Percentiles rank a stretch among this genome's conserved stretches.
Conservation (phyloP, 768 basidiomycete species). For the Tephrocybe sp. region DNA sequence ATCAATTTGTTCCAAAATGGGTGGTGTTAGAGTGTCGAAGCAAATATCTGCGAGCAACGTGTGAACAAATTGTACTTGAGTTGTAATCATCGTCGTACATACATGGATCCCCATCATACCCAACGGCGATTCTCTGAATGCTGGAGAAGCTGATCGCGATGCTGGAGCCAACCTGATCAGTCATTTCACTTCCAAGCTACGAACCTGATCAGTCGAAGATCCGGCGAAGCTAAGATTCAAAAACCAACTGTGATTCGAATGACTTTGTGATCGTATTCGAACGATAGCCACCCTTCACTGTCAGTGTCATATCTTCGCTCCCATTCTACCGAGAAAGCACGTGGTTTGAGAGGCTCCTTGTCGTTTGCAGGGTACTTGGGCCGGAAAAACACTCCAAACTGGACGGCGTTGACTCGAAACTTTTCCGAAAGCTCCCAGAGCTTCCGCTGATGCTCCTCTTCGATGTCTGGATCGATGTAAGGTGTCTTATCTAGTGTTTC, state of each 20-base stretch:
- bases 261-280: conserved; percentile 70
- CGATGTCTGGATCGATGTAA: conserved; percentile 54
- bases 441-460: conserved; percentile 47
- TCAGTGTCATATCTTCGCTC: conserved; percentile 46
- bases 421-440: conserved; percentile 42
- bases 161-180: conserved; percentile 48
- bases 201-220: conserved; percentile 3
- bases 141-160: conserved; percentile 57
- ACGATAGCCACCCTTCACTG: conserved; percentile 53
- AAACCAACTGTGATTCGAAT: conserved; percentile 58
- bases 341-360: conserved; percentile 31
- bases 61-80: conserved; percentile 10
- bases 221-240: not conserved
- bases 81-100: conserved; percentile 21
- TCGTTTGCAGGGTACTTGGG: conserved; percentile 28
- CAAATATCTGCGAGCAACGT: conserved; percentile 51
- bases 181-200: conserved; percentile 61
- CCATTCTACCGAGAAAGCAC: conserved; percentile 73
- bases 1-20: conserved; percentile 58
- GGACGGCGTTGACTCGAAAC: conserved; percentile 60
- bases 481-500: conserved; percentile 52
- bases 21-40: conserved; percentile 68
- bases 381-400: conserved; percentile 65
- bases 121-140: conserved; percentile 61
- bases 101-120: conserved; percentile 70